These are phyloP conservation scores for Spinellus fusiger DNA, from an alignment of 192 early-diverging fungal genomes.

Conservation along the genomic window DNA sequence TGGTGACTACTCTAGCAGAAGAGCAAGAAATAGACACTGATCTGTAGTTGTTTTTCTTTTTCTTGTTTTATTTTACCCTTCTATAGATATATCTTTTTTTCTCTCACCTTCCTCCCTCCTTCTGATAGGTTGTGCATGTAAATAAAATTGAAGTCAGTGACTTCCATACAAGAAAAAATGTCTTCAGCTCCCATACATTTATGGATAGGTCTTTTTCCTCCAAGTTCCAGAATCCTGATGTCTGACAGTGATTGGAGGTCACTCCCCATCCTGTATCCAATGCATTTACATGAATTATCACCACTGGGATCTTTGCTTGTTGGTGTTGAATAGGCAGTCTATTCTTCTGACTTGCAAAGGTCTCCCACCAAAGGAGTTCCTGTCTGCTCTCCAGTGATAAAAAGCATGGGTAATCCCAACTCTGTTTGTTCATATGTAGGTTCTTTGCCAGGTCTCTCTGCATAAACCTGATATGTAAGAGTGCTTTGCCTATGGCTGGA, in stretches of 20 bases:
- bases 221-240: slow-evolving; percentile 4
- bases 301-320: background rate
- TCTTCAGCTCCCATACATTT: slow-evolving; percentile 6
- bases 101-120: too few species aligned
- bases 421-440: background rate
- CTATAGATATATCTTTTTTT: too few species aligned
- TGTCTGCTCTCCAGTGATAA: background rate
- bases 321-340: slow-evolving; percentile 7
- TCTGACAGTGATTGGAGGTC: background rate
- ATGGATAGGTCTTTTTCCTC: slow-evolving; percentile 3
- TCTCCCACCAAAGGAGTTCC: slow-evolving; percentile 6
- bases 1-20: too few species aligned
- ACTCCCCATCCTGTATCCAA: slow-evolving; percentile 22
- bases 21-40: too few species aligned
- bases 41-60: too few species aligned
- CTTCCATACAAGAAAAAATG: background rate
- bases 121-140: too few species aligned
- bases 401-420: background rate
- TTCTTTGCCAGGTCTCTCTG: background rate
- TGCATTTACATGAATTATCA: slow-evolving; percentile 8
- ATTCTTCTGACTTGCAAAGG: background rate
- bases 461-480: background rate
- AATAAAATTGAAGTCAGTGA: too few species aligned
- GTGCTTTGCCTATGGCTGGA: slow-evolving; percentile 6
- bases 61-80: too few species aligned